Percentiles rank a stretch among this genome's conserved stretches.
phyloP scores from a whole-genome alignment of 352 stramenopile genomes.

The Globisporangium apiculatum region DNA sequence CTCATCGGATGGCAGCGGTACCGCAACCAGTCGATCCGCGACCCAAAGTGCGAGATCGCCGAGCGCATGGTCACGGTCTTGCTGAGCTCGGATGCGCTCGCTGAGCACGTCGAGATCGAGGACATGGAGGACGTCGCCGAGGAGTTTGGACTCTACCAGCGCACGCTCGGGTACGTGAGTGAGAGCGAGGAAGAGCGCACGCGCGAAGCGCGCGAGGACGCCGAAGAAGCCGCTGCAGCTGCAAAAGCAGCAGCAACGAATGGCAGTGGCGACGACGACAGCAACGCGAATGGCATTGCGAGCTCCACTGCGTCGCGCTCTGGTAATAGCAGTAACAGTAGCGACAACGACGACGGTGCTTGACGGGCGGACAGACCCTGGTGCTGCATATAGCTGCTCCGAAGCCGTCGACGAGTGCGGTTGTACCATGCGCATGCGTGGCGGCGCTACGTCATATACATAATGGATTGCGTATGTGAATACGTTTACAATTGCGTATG shows the following conservation, averaged over 20 bases:
- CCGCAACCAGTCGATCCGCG: constrained; percentile 6
- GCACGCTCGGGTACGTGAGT: constrained; percentile 4
- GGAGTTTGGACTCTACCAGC: constrained; percentile 10
- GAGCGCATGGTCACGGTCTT: constrained; percentile 4
- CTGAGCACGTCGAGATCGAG: constrained; percentile 5
- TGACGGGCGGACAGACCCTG: too few species aligned
- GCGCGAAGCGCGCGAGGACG: background rate
- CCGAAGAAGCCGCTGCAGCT: background rate
- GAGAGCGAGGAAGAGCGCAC: background rate
- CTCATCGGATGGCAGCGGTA: constrained; percentile 10
- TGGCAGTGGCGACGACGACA: background rate
- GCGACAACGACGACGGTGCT: background rate
- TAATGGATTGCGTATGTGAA: too few species aligned
- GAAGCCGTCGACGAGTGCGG: too few species aligned
- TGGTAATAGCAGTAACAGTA: background rate
- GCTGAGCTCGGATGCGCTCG: background rate
- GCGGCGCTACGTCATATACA: too few species aligned
- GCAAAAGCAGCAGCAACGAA: background rate
- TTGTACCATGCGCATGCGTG: too few species aligned
- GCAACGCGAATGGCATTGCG: background rate
- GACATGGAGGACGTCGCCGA: constrained; percentile 8
- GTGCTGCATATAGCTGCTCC: too few species aligned
- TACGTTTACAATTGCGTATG: too few species aligned
- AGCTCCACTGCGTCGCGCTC: background rate
- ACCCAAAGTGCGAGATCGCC: constrained; percentile 8